phyloP scores from a whole-genome alignment of 2,329 filamentous ascomycete species.

The Pseudofabraea citricarpa region DNA sequence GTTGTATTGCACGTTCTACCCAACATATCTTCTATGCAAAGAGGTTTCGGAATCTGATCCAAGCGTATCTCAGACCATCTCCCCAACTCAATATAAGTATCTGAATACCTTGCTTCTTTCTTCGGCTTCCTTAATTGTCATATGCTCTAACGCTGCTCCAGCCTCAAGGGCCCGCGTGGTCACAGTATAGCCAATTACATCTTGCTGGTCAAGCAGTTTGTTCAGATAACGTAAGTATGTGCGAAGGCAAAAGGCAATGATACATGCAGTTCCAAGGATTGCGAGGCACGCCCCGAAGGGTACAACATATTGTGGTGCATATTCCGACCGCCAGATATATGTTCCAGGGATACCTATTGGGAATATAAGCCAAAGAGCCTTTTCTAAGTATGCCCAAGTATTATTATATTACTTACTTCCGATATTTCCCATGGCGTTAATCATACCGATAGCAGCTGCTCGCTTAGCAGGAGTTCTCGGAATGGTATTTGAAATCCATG shows the following conservation, averaged over 20 bases:
- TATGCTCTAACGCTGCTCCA: not conserved
- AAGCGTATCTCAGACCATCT: not conserved
- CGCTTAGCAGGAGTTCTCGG: conserved; percentile 7
- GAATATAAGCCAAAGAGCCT: no score
- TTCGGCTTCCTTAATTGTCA: not conserved
- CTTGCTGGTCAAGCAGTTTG: not conserved
- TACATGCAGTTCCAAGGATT: not conserved
- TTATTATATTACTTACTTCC: no score
- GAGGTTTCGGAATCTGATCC: not conserved
- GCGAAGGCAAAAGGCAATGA: not conserved
- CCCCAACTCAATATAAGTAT: conserved; percentile 1
- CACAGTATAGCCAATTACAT: not conserved
- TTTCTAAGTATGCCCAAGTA: no score
- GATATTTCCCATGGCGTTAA: conserved; percentile 9
- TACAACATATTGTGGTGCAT: conserved; percentile 3
- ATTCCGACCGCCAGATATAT: conserved; percentile 10
- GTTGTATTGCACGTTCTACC: no score
- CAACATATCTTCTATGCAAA: no score
- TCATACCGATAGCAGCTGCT: conserved; percentile 10
- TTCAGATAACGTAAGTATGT: conserved; percentile 1
- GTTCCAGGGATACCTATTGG: conserved; percentile 10
- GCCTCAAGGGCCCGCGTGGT: not conserved
- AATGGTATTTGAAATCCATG: conserved; percentile 10
- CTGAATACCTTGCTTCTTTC: not conserved
- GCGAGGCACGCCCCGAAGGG: conserved; percentile 5